Evolutionary conservation across 2,329 filamentous ascomycete species (phyloP), one percentile per base, ranked within the genome.

Genomic region (Zalaria obscura): DNA sequence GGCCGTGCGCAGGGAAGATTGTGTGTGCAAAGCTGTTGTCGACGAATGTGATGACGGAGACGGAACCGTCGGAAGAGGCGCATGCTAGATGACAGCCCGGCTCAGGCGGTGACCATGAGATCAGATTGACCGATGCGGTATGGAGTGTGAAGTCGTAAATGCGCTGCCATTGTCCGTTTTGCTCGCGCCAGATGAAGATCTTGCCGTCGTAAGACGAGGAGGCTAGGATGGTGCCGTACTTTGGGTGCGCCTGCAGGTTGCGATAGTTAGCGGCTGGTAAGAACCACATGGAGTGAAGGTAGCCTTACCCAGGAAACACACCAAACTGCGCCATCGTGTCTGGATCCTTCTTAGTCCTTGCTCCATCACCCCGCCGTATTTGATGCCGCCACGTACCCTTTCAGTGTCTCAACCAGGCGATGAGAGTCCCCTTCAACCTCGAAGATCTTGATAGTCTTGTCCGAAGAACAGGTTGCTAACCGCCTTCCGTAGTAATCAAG

Each of bases 391-490:
- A 58, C 69, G 56, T 74, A 93, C 86, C 89, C 89, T 67, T 93
- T 94, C 50, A 98, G 70, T 26, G 91, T 98, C 68, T 96, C 89
- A 29, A 85, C 76, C 53, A 96, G 69, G 49, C 84, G 77, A 65
- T 98, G 89, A 52, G 81, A 76, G 54, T 96, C 88, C 56, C 87
- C 86, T 57, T 96, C 89, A 42, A 98, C 82, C 66, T 98, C 91
- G 60, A 95, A 98, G 59, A 98, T 96, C 70, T 96, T 96, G 70
- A 98, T 93, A 38, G 89, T 96, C 61, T 91, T 88, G 67, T 98
- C 91, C 51, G 89, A 95, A 31, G 88, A 95, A 66, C 91, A 96
- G 51, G 91, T 98, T 48, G 91, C 91, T 54, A 98, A 78, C 58
- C 89, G 83, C 52, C 91, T 80, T 58, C 91, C 91, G 65, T 96